Evolutionary conservation across 805 yeast genomes (phyloP).

Genomic region (Yarrowia divulgata): DNA sequence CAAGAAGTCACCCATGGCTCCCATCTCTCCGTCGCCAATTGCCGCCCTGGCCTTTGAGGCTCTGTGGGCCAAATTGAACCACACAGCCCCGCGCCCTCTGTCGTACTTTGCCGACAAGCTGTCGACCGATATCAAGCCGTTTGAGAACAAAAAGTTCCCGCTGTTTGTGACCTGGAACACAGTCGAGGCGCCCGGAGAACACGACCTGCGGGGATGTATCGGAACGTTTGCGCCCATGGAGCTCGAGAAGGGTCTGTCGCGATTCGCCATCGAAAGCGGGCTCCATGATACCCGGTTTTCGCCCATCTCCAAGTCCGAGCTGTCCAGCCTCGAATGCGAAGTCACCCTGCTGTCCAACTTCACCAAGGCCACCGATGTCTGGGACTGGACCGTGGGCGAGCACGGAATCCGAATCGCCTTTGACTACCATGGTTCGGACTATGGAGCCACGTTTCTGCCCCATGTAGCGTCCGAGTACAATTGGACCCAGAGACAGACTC

Average conservation of each 20-base stretch:
- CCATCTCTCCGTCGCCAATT: conserved; percentile 44
- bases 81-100: conserved; percentile 40
- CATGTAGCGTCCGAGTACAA: conserved; percentile 87
- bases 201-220: conserved; percentile 82
- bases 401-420: conserved; percentile 80
- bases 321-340: conserved; percentile 60
- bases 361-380: conserved; percentile 58
- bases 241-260: conserved; percentile 63
- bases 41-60: conserved; percentile 56
- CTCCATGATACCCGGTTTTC: conserved; percentile 78
- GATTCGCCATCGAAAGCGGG: conserved; percentile 66
- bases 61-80: conserved; percentile 48
- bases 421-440: conserved; percentile 51
- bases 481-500: conserved; percentile 77
- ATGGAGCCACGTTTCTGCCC: conserved; percentile 86
- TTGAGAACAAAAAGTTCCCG: conserved; percentile 55
- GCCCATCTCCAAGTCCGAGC: conserved; percentile 65
- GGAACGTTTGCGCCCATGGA: conserved; percentile 77
- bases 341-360: conserved; percentile 73
- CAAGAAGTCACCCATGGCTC: background rate
- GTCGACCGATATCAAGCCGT: conserved; percentile 1
- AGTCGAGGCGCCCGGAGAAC: conserved; percentile 42
- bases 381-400: conserved; percentile 80
- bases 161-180: conserved; percentile 87
- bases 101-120: conserved; percentile 40